Conservation (phyloP, 768 basidiomycete species). For the Rubroboletus satanas region DNA sequence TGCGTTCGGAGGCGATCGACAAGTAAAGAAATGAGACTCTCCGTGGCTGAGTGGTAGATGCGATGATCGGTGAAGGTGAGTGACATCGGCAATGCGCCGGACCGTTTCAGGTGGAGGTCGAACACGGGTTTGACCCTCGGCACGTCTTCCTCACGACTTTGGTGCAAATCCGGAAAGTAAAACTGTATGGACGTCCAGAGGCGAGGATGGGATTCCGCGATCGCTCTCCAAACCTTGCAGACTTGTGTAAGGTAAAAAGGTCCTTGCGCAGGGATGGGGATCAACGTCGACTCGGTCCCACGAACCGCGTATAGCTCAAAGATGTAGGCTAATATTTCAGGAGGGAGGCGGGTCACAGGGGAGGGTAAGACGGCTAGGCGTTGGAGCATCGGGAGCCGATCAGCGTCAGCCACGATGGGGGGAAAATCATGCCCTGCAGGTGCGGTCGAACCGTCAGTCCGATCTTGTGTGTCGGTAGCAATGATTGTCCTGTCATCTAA, state of each 20-base stretch:
- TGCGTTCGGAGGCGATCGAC: conserved; percentile 12
- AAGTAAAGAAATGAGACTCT: conserved; percentile 8
- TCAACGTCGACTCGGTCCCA: not conserved
- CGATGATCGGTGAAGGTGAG: conserved; percentile 22
- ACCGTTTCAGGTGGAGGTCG: conserved; percentile 14
- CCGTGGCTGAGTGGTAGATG: not conserved
- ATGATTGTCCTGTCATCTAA: not conserved
- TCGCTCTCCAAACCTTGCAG: conserved; percentile 19
- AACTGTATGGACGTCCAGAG: conserved; percentile 25
- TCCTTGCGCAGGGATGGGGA: not conserved
- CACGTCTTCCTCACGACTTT: conserved; percentile 1
- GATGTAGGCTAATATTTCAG: conserved; percentile 35
- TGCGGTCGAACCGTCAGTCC: not conserved
- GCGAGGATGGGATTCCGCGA: conserved; percentile 8
- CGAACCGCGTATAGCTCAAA: conserved; percentile 7
- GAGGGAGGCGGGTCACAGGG: conserved; percentile 10
- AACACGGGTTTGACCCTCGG: not conserved
- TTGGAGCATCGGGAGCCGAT: not conserved
- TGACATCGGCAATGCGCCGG: conserved; percentile 12
- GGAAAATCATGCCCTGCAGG: not conserved
- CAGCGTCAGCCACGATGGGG: not conserved
- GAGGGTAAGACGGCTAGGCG: not conserved
- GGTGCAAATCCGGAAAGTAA: conserved; percentile 1
- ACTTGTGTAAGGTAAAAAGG: conserved; percentile 16
- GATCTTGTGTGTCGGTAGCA: not conserved